Percentiles rank a stretch among this genome's conserved stretches.
Evolutionary conservation across 2,329 filamentous ascomycete genomes (phyloP).

Genomic region (Cryphonectria nitschkei): DNA sequence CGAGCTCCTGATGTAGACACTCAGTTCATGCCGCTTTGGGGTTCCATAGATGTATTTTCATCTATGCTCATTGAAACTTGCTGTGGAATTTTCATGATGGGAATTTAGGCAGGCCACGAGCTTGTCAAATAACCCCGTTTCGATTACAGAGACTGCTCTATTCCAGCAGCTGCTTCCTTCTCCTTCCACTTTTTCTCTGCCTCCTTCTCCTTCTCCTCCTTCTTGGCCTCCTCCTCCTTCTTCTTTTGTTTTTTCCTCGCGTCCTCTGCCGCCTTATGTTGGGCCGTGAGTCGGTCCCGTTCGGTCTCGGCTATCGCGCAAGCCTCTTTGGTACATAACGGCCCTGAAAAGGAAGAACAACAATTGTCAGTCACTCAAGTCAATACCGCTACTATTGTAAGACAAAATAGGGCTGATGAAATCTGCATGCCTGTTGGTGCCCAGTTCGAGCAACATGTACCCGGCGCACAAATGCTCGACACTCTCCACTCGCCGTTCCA

Average conservation of each 20-base stretch:
- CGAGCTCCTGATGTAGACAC: neutral
- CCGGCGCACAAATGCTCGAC: constrained; percentile 25
- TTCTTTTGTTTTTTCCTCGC: constrained; percentile 11
- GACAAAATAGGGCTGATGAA: neutral
- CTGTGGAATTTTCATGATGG: neutral
- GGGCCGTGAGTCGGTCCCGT: constrained; percentile 11
- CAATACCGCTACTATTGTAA: too few species aligned
- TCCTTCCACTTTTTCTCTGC: constrained; percentile 18
- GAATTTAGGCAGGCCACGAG: neutral
- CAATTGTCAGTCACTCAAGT: neutral
- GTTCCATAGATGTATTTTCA: neutral
- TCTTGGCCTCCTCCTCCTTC: constrained; percentile 6
- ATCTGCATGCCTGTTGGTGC: constrained; percentile 18
- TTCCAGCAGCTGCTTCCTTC: neutral
- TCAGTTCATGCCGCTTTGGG: neutral
- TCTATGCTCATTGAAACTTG: neutral
- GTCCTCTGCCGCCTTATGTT: constrained; percentile 5
- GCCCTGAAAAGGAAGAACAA: constrained; percentile 1
- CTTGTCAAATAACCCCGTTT: neutral
- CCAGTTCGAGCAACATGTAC: constrained; percentile 24
- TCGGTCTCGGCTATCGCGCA: constrained; percentile 22
- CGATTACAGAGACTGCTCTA: neutral
- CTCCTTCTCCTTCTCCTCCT: constrained; percentile 9
- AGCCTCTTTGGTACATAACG: constrained; percentile 23
- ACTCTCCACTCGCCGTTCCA: constrained; percentile 25